A percentile compares a stretch with the other conserved stretches of the same genome.
Evolutionary conservation across 2,329 filamentous ascomycete genomes (phyloP).

Genomic region (Curvularia spicifera): DNA sequence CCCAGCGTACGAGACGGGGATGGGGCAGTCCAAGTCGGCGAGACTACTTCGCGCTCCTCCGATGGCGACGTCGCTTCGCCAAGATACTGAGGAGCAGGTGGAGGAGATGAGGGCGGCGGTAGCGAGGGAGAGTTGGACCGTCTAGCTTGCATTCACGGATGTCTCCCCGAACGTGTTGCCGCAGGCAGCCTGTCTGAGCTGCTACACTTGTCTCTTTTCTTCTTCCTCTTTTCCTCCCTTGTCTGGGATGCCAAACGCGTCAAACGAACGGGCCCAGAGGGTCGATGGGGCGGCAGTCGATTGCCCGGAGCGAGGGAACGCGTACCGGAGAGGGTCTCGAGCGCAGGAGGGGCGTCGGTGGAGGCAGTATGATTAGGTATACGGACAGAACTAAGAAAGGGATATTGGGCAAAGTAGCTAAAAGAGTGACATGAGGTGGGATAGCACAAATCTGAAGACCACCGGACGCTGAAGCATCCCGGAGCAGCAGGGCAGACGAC

Average conservation of each 20-base stretch:
- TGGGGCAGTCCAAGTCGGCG: constrained; percentile 48
- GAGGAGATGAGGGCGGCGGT: constrained; percentile 47
- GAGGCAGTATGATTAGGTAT: constrained; percentile 41
- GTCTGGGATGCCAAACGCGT: constrained; percentile 30
- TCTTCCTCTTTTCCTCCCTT: constrained; percentile 7
- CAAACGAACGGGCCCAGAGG: constrained; percentile 18
- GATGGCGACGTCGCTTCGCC: constrained; percentile 32
- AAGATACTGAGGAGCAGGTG: constrained; percentile 35
- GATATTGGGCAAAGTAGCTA: constrained; percentile 32
- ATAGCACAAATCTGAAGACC: constrained; percentile 36
- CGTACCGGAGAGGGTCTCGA: constrained; percentile 22
- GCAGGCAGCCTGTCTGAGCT: constrained; percentile 19
- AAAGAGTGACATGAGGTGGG: constrained; percentile 49
- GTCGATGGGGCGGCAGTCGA: constrained; percentile 17
- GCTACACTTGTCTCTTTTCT: constrained; percentile 23
- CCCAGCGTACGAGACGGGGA: constrained; percentile 51
- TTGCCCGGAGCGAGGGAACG: constrained; percentile 14
- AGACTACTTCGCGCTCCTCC: constrained; percentile 35
- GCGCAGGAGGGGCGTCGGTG: constrained; percentile 26
- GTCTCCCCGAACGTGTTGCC: constrained; percentile 24
- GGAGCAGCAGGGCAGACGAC: constrained; percentile 34
- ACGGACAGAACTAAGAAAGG: constrained; percentile 47
- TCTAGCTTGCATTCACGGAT: constrained; percentile 51
- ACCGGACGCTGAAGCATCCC: constrained; percentile 44
- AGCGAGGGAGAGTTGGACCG: constrained; percentile 42